Base-by-base conservation (phyloP, 345 rosid species). In the Nasturtium officinale region DNA sequence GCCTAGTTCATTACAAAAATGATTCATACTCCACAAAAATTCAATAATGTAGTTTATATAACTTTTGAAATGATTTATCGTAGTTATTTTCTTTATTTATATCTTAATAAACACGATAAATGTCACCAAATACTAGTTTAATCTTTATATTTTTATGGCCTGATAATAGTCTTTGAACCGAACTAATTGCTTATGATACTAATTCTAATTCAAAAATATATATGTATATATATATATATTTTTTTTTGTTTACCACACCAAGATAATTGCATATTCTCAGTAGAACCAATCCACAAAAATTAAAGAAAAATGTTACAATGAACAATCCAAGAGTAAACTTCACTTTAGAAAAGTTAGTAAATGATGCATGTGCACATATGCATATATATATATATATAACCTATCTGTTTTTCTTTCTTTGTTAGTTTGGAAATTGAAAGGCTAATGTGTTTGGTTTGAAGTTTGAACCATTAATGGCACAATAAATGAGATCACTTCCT, bases 401-500 rank as follows among this genome's bases (percentile, higher is more conserved):
- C 57, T 42, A 63, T n/a, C 56, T 63, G 47, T 72, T 72, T 73
- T 30, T 63, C 46, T 29, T 42, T 50, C 12, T 8, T 35, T 25
- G 51, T 56, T 74, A 20, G 73, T 66, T 74, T 74, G 67, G 73
- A 50, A 11, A 74, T 9, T 28, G 67, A 58, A 38, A 57, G 25
- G 61, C 37, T 57, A 46, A 51, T 45, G 8, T 57, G 78, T 74
- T 67, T 68, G 74, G 74, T 40, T 51, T 51, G 68, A 53, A 61
- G n/a, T n/a, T n/a, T n/a, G n/a, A n/a, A n/a, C 10, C 45, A 67
- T 67, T 67, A 30, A 52, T 61, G 78, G 35, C 47, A 52, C 64
- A 75, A 48, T 75, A 75, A 75, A 68, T 75, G 79, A 42, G 46
- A 65, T 65, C 66, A 38, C 51, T 25, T 35, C 1, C 28, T 63